Evolutionary conservation across 192 early-diverging fungal genomes (phyloP), one percentile per base, ranked within the genome.

Genomic region (Geranomyces variabilis): DNA sequence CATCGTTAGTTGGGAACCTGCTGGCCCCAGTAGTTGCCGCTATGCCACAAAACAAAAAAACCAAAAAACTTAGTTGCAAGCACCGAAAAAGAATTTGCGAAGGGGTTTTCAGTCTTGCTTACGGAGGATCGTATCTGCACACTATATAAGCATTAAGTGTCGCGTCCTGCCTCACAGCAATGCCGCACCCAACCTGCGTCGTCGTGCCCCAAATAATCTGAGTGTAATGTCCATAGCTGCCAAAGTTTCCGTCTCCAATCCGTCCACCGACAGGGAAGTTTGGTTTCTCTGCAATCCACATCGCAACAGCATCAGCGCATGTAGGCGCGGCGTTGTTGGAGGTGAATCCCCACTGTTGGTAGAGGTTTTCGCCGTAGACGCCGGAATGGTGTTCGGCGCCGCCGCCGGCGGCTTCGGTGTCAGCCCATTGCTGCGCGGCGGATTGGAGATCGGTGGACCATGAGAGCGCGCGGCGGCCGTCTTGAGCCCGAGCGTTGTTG

Each of bases 161-260:
- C 58, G 44, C 33, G 33, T 8, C 26, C 29, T n/a, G n/a, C n/a
- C n/a, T n/a, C n/a, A n/a, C n/a, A n/a, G 41, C 56, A 41, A 70
- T 15, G 0, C 22, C 69, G 29, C 69, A 70, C 28, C 69, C 69
- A 19, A 70, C 13, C 55, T 70, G 22, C 17, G n/a, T 70, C 14
- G 69, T 70, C 8, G 69, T 59, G 6, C 69, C 69, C 69, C 69
- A 70, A 17, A 70, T 43, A 17, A 70, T 4, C 59, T 70, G 69
- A n/a, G 69, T 61, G 58, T 70, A 70, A 28, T 70, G 69, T 22
- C 69, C 69, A 33, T 70, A 70, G 34, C 14, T 46, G 41, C n/a
- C 15, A 12, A 44, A 47, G 21, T n/a, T n/a, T 13, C 28, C 29
- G 8, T 56, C 58, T 26, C 43, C 59, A 28, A 70, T 62, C 14